Conservation (phyloP, 2,329 filamentous ascomycete genomes). For the Pseudodiploospora longispora region DNA sequence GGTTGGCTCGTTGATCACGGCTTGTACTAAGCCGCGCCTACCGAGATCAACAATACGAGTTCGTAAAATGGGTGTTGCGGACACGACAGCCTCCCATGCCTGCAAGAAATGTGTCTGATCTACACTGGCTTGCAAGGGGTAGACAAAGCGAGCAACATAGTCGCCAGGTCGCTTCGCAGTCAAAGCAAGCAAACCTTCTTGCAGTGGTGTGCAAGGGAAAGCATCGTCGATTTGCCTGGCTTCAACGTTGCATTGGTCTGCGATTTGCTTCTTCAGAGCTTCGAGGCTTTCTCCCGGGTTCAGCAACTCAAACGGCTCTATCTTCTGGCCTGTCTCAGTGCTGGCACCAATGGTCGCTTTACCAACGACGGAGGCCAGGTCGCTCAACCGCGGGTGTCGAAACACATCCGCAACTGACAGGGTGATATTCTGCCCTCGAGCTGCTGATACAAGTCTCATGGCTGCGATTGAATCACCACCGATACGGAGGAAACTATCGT, state of each 20-base stretch:
- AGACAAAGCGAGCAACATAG: slow-evolving; percentile 11
- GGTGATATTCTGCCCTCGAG: slow-evolving; percentile 1
- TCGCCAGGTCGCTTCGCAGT: slow-evolving; percentile 9
- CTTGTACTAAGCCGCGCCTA: slow-evolving; percentile 1
- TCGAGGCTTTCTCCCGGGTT: too few relatives aligned
- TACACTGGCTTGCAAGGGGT: slow-evolving; percentile 5
- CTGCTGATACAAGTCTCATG: slow-evolving; percentile 32
- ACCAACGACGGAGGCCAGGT: too few relatives aligned
- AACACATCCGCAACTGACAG: slow-evolving; percentile 7
- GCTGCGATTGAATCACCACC: slow-evolving; percentile 41
- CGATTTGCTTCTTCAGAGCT: too few relatives aligned
- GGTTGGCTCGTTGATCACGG: not conserved
- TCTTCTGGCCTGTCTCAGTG: too few relatives aligned
- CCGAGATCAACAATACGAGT: slow-evolving; percentile 3
- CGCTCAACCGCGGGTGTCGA: not conserved
- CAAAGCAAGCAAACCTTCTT: slow-evolving; percentile 9
- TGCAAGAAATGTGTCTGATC: not conserved
- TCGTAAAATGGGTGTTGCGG: slow-evolving; percentile 1
- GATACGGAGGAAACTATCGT: slow-evolving; percentile 40
- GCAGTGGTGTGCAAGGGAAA: slow-evolving; percentile 8
- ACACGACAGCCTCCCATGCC: slow-evolving; percentile 2
- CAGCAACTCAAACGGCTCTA: too few relatives aligned
- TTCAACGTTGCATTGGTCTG: too few relatives aligned
- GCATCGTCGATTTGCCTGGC: slow-evolving; percentile 2
- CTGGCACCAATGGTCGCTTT: too few relatives aligned